phyloP scores from a whole-genome alignment of 106 monocot species.

The Acorus gramineus region DNA sequence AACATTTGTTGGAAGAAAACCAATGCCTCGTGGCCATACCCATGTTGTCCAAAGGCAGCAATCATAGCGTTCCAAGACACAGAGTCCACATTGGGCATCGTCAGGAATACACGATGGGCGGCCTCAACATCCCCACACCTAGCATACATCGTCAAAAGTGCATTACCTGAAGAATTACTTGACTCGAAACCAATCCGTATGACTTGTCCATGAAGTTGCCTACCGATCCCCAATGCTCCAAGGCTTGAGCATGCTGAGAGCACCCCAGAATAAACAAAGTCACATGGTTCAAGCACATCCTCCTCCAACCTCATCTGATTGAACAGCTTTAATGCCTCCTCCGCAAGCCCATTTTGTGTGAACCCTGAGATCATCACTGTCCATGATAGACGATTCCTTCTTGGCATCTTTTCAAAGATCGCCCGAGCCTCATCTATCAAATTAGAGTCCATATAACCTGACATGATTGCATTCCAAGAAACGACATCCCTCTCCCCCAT shows the following conservation, averaged over 20 bases:
- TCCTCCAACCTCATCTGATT: slow-evolving; percentile 47
- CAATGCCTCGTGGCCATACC: slow-evolving; percentile 65
- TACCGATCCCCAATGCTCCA: slow-evolving; percentile 59
- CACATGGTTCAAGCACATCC: slow-evolving; percentile 38
- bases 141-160: slow-evolving; percentile 26
- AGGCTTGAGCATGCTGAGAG: slow-evolving; percentile 61
- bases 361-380: slow-evolving; percentile 84
- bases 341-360: slow-evolving; percentile 59
- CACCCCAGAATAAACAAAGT: slow-evolving; percentile 60
- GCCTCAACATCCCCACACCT: slow-evolving; percentile 23
- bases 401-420: slow-evolving; percentile 51
- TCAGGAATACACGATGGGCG: slow-evolving; percentile 33
- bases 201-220: slow-evolving; percentile 64
- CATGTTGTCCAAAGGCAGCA: slow-evolving; percentile 85
- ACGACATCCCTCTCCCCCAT: slow-evolving; percentile 50
- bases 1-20: slow-evolving; percentile 65
- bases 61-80: slow-evolving; percentile 97
- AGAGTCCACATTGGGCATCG: slow-evolving; percentile 61
- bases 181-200: slow-evolving; percentile 50
- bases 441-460: slow-evolving; percentile 36
- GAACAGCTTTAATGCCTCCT: slow-evolving; percentile 64
- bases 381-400: slow-evolving; percentile 57
- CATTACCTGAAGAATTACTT: slow-evolving; percentile 22
- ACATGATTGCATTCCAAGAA: slow-evolving; percentile 55
- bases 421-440: slow-evolving; percentile 31